Evolutionary conservation across 1,284 basidiomycete genomes (phyloP), one percentile per base, ranked within the genome.

Genomic region (Pyrrhoderma lamaoense): DNA sequence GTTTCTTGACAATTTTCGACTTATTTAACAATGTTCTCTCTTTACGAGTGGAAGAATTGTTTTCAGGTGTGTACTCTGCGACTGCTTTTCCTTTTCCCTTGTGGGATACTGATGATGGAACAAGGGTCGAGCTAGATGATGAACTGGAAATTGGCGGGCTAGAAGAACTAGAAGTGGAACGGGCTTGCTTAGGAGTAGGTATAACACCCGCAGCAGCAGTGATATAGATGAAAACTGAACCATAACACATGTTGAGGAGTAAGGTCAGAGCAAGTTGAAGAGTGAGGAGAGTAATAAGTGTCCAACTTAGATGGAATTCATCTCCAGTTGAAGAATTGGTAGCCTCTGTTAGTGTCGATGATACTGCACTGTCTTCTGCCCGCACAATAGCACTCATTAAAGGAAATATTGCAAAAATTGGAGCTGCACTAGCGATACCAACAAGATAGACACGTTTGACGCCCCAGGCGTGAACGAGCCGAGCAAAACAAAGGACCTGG

Each of bases 211-310:
- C 65, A 13, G 66, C 60, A 19, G 65, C 63, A 11, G 64, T 66
- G 50, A 67, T 62, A 55, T 63, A 67, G 51, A 67, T 64, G 47
- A 66, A 62, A 9, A 62, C 55, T 31, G 62, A 64, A n/a, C 62
- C 61, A 21, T 52, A 55, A 36, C 45, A 55, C 36, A 44, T 47
- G 31, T 55, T 52, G n/a, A 55, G 36, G 3, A 47, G 36, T 9
- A 48, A 22, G 27, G 50, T 55, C 22, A 55, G 37, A 9, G 16
- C 50, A 18, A 55, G 46, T 40, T 55, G 54, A 27, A 50, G 35
- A 1, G 38, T 19, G 8, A 45, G 19, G 25, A 47, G 19, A 9
- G n/a, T 36, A 16, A 46, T 21, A 9, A 47, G 23, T 35, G 39
- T 21, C n/a, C 22, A 36, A 21, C 37, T 47, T 21, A 51, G 13